Conservation (phyloP, 2,329 filamentous ascomycete species). For the Alternaria sp. region DNA sequence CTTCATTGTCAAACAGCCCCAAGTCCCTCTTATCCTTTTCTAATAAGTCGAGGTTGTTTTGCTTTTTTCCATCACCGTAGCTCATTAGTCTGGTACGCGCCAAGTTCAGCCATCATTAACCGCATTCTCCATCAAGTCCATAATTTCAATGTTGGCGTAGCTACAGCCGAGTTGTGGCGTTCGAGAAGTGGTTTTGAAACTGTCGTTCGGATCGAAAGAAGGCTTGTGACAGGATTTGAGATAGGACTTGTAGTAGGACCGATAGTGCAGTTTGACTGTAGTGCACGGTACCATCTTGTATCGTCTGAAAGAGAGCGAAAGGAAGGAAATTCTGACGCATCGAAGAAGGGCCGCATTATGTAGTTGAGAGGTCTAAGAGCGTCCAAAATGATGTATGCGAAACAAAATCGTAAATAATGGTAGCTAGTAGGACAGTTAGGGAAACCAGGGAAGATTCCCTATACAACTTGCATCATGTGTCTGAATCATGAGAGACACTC, state of each 20-base stretch:
- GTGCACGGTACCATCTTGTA: neutral
- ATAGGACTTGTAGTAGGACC: neutral
- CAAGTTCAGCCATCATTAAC: neutral
- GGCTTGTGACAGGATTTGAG: neutral
- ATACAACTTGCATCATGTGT: neutral
- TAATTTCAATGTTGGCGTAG: neutral
- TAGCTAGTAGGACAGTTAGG: neutral
- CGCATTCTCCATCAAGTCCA: neutral
- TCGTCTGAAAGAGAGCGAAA: slow-evolving; percentile 3
- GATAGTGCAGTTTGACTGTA: neutral
- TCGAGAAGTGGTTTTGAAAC: neutral
- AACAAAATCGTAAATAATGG: no score
- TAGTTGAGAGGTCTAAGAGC: no score
- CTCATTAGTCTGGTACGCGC: neutral
- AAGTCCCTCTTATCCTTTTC: neutral
- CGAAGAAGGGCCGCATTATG: slow-evolving; percentile 12
- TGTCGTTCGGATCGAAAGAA: neutral
- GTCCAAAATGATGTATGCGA: neutral
- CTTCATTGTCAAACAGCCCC: neutral
- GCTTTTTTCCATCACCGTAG: neutral
- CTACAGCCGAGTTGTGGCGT: neutral
- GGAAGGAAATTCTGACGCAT: slow-evolving; percentile 20
- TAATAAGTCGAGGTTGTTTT: neutral
- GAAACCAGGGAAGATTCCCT: neutral
- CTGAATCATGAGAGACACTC: neutral